Percentiles rank a stretch among this genome's conserved stretches.
These are phyloP conservation scores for Salicornia ramosissima DNA, from an alignment of 148 eudicot genomes.

Conservation along the genomic window DNA sequence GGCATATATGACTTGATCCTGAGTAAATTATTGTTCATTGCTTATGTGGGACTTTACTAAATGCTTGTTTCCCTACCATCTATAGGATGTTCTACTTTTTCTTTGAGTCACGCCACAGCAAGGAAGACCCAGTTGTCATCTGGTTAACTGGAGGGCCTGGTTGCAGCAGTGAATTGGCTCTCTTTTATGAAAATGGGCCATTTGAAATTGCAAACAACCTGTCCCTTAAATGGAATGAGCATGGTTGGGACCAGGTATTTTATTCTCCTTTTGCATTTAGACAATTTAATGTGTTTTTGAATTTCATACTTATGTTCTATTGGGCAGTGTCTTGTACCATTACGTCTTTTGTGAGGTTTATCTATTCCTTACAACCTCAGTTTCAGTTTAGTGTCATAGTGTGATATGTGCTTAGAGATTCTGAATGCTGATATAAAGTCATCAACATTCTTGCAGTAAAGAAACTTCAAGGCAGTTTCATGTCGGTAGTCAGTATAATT, in stretches of 20 bases:
- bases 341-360: background rate
- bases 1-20: background rate
- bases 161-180: slow-evolving; percentile 93
- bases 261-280: background rate
- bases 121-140: slow-evolving; percentile 78
- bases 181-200: slow-evolving; percentile 95
- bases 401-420: too few species aligned
- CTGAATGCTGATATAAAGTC: too few species aligned
- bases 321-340: background rate
- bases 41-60: background rate
- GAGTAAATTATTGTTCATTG: background rate
- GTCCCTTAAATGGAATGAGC: slow-evolving; percentile 78
- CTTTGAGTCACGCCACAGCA: slow-evolving; percentile 80
- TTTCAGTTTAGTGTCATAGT: too few species aligned
- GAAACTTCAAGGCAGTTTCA: too few species aligned
- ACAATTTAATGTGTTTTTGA: background rate
- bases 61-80: background rate
- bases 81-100: slow-evolving; percentile 89
- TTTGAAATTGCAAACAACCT: slow-evolving; percentile 61
- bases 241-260: slow-evolving; percentile 87
- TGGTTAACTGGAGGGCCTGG: slow-evolving; percentile 98
- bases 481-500: too few species aligned
- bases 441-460: too few species aligned
- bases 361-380: background rate
- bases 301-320: background rate